Percentiles rank a stretch among this genome's conserved stretches.
These are phyloP conservation scores for Apiospora aurea DNA, from an alignment of 2,329 filamentous ascomycete species.

Conservation along the genomic window DNA sequence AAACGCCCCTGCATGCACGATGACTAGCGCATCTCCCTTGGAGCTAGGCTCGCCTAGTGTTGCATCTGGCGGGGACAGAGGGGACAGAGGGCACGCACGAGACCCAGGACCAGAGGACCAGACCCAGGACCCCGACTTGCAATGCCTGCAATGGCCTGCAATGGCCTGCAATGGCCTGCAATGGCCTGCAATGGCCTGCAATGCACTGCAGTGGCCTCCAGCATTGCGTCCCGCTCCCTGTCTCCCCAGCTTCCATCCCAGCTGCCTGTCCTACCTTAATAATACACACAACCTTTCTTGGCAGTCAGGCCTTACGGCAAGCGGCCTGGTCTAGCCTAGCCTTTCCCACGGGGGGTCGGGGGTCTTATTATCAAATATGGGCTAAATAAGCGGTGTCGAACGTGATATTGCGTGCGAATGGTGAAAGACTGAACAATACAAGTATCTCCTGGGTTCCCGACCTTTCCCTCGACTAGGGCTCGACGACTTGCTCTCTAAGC, in stretches of 20 bases:
- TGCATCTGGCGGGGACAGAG: background rate
- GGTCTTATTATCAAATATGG: slow-evolving; percentile 24
- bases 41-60: slow-evolving; percentile 16
- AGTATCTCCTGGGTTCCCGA: slow-evolving; percentile 12
- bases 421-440: slow-evolving; percentile 11
- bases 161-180: too few species aligned
- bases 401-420: slow-evolving; percentile 26
- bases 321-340: background rate
- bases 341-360: background rate
- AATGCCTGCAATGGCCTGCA: background rate
- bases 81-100: background rate
- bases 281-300: slow-evolving; percentile 11
- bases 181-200: too few species aligned
- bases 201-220: too few species aligned
- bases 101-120: too few species aligned
- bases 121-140: background rate
- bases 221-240: background rate
- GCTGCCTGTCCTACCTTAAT: background rate
- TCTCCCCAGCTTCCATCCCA: background rate
- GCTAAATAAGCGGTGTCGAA: slow-evolving; percentile 28
- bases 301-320: slow-evolving; percentile 12
- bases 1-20: slow-evolving; percentile 13
- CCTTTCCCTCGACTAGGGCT: background rate
- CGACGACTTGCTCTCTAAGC: slow-evolving; percentile 16
- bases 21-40: background rate